Conservation (phyloP, 805 yeast genomes). For the Blastobotrys peoriensis region DNA sequence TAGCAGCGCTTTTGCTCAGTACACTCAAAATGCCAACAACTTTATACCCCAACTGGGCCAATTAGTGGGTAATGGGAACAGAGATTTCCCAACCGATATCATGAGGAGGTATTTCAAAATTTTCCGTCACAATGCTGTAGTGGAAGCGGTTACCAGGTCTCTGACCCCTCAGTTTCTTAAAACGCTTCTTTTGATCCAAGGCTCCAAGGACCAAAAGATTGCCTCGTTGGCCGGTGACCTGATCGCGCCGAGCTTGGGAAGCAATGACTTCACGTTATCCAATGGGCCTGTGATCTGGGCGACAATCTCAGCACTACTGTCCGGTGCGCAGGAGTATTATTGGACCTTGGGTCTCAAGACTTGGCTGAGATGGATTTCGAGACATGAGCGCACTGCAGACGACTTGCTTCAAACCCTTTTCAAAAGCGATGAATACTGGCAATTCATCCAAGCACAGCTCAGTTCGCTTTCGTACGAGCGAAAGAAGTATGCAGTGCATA, state of each 20-base stretch:
- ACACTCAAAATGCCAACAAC: too few species aligned
- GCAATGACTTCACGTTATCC: background rate
- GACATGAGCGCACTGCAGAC: background rate
- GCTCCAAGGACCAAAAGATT: background rate
- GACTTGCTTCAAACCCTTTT: slow-evolving; percentile 11
- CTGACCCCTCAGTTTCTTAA: too few species aligned
- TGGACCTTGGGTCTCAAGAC: slow-evolving; percentile 14
- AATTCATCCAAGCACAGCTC: slow-evolving; percentile 48
- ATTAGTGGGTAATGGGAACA: too few species aligned
- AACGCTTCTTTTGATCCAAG: too few species aligned
- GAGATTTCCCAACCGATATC: too few species aligned
- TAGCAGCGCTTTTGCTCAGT: background rate
- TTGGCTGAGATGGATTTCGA: slow-evolving; percentile 18
- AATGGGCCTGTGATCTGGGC: slow-evolving; percentile 1
- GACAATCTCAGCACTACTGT: background rate
- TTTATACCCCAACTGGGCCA: too few species aligned
- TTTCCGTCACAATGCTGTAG: too few species aligned
- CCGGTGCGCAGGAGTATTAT: slow-evolving; percentile 1
- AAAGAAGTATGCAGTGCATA: slow-evolving; percentile 61
- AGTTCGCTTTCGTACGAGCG: slow-evolving; percentile 55
- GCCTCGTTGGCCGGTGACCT: background rate
- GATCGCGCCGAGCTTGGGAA: background rate
- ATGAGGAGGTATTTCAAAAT: too few species aligned
- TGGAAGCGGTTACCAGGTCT: too few species aligned
- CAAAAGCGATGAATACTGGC: slow-evolving; percentile 45